Base-by-base conservation (phyloP, 2,329 filamentous ascomycete genomes). In the Chaetomiaceae sp. region DNA sequence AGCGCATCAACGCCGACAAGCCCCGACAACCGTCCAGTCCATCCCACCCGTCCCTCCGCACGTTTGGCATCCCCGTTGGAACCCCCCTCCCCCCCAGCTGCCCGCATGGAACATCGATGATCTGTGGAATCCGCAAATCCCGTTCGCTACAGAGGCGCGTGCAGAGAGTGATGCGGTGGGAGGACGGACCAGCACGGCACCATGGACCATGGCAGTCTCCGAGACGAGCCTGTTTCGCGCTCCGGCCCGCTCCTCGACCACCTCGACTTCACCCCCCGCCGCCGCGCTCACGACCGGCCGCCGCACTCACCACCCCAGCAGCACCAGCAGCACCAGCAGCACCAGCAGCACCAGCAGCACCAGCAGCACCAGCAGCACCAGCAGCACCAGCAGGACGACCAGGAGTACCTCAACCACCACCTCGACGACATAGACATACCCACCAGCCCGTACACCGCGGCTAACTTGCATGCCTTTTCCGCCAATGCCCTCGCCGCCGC, bases 1-100 rank as follows among this genome's bases (percentile, higher is more conserved):
- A 71, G 66, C 70, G 65, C 68, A 70, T 71, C 69, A 63, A 72
- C 71, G 68, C 65, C 63, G 61, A 61, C 62, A 60, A 58, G 56
- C 63, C 63, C 60, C 58, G 61, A 65, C 62, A 59, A 45, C 44
- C 51, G 50, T 48, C 58, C 47, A n/a, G 54, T n/a, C n/a, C n/a
- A n/a, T n/a, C n/a, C n/a, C n/a, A n/a, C n/a, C n/a, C n/a, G n/a
- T n/a, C 52, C 52, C 47, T 30, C 35, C 45, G 41, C 33, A 29
- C 22, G 22, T 24, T 24, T 24, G 22, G 22, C n/a, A n/a, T n/a
- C 6, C 22, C 22, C 9, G 22, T 24, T 6, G 22, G 22, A 24
- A 9, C 5, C 22, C 22, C 41, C 38, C 39, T 20, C 49, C 52
- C 37, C 38, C 55, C 60, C 60, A 69, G 67, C 64, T 67, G 54